Evolutionary conservation across 306 rosid species (phyloP), one percentile per base, ranked within the genome.

Genomic region (Ziziphus jujuba): DNA sequence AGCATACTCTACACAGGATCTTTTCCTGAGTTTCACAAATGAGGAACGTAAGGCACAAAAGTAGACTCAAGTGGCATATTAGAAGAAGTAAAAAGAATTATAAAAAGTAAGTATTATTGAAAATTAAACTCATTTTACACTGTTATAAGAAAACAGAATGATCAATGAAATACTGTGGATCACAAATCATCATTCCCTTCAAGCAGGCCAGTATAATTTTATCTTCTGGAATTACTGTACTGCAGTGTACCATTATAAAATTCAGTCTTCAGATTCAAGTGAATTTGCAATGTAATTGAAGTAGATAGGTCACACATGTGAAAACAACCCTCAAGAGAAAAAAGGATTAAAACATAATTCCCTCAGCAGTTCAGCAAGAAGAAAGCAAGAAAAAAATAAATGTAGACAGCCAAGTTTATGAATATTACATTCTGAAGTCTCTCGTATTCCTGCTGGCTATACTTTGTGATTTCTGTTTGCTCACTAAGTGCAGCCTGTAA

Each of bases 1-100:
- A 91, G 86, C 97, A 91, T 60, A 91, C 77, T 82, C 96, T 76
- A 65, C 97, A 91, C 56, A 91, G 84, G 72, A 91, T 85, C 84
- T 89, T 91, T 77, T 91, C 96, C 97, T 89, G 88, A 78, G 43
- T 69, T 70, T 71, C 17, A 16, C 77, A 55, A 15, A 33, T 55
- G 69, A 68, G 12, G 59, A 66, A n/a, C 61, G 73, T 63, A 53
- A 3, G 68, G 68, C 60, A 61, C 23, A 19, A 47, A 14, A 57
- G 56, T 17, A 62, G 74, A 72, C 52, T 40, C 34, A 4, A 17
- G 9, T 15, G 13, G 31, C n/a, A 64, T 24, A 68, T 2, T 20
- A 43, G 58, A 2, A 53, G 21, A 17, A 43, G 25, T 45, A 3
- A n/a, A 55, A 44, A 35, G 20, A 50, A 16, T 19, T 20, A 19